phyloP scores from a whole-genome alignment of 768 basidiomycete genomes.

The Auricularia heimuer region DNA sequence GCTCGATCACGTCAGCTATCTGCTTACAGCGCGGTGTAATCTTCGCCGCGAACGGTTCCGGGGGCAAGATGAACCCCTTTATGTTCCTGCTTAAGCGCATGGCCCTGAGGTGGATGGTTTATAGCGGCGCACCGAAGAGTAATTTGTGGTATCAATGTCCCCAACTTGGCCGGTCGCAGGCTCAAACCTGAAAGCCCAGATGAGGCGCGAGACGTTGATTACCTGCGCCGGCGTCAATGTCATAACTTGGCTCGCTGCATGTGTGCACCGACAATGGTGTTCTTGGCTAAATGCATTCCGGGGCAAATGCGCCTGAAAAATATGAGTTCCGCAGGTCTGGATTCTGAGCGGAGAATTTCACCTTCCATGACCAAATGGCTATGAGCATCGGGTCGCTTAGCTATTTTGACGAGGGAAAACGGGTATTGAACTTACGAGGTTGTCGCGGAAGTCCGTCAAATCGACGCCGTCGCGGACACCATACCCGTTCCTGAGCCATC shows the following conservation, averaged over 20 bases:
- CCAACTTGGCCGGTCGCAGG: conserved; percentile 6
- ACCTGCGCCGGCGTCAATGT: conserved; percentile 7
- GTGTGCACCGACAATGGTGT: conserved; percentile 10
- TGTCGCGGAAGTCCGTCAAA: not conserved
- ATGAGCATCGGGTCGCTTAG: too few relatives aligned
- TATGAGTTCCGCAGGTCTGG: too few relatives aligned
- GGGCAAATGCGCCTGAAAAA: conserved; percentile 15
- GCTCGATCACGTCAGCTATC: not conserved
- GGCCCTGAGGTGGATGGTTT: not conserved
- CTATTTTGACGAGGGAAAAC: not conserved
- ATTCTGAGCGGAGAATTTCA: too few relatives aligned
- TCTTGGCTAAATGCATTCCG: conserved; percentile 16
- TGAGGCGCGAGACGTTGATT: conserved; percentile 19
- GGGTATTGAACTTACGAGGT: not conserved
- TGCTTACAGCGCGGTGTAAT: not conserved
- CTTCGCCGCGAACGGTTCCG: not conserved
- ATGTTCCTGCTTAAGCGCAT: not conserved
- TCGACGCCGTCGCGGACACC: conserved; percentile 13
- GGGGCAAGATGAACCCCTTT: not conserved
- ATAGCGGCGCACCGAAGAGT: not conserved
- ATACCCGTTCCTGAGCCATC: conserved; percentile 24
- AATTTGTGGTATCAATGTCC: not conserved
- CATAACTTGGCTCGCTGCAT: not conserved
- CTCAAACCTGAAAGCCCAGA: conserved; percentile 24
- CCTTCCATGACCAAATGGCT: too few relatives aligned